Conservation (phyloP, 495 filamentous ascomycete genomes). For the Xylaria scruposa region DNA sequence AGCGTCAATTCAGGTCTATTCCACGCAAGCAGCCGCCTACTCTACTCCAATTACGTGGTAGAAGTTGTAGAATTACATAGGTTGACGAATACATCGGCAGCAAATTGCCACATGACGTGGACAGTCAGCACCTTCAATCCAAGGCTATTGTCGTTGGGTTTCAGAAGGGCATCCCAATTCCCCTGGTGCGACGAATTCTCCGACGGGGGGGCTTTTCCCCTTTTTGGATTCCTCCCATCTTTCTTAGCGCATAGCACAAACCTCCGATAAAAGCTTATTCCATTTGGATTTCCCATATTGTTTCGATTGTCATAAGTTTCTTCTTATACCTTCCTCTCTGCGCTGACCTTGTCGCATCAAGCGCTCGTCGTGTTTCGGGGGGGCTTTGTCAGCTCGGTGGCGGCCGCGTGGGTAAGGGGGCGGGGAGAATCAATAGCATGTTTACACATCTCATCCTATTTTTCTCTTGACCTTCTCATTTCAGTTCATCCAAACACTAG, state of each 20-base stretch:
- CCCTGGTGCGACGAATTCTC: constrained; percentile 7
- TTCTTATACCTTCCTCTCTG: constrained; percentile 19
- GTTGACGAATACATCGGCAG: neutral
- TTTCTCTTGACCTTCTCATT: constrained; percentile 19
- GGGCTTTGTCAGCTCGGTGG: neutral
- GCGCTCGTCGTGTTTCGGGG: constrained; percentile 19
- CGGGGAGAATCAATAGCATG: neutral
- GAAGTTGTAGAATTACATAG: neutral
- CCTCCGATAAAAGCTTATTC: constrained; percentile 7
- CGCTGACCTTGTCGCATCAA: constrained; percentile 10
- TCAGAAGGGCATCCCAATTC: constrained; percentile 8
- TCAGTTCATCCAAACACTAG: constrained; percentile 3
- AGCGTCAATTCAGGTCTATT: neutral
- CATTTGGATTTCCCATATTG: neutral
- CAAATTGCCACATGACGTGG: neutral
- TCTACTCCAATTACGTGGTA: neutral
- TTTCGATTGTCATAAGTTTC: constrained; percentile 22
- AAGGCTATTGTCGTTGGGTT: neutral
- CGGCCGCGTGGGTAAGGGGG: neutral
- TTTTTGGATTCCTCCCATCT: constrained; percentile 7
- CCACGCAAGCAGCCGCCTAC: neutral
- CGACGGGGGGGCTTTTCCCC: neutral
- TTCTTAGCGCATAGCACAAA: neutral
- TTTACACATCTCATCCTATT: neutral
- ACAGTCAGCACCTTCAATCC: neutral